Base-by-base conservation (phyloP, 345 rosid genomes). In the Dipteronia sinensis region DNA sequence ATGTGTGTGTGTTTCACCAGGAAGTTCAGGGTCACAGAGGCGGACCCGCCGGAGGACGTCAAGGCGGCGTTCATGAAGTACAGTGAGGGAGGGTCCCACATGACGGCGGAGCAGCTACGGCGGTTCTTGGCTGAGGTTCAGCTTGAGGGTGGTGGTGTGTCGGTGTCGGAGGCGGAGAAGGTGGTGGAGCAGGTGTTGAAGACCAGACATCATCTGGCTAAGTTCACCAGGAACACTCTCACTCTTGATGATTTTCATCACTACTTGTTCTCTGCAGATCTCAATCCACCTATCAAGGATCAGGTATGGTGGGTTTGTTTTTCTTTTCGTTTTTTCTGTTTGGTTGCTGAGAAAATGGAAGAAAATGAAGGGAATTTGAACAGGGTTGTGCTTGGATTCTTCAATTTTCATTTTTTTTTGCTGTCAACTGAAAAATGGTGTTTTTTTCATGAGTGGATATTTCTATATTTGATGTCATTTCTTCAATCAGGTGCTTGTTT, bases 201-300 rank as follows among this genome's bases (percentile, higher is more conserved):
- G 1, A 79, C 80, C 78, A 84, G 88, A 72, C 98, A 88, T 75
- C 93, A 88, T 76, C 80, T 89, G 76, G 80, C 91, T 1, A 90
- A 88, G 87, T 90, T 89, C 85, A 83, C 89, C 0, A 86, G 93
- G 78, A 78, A 80, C 66, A 67, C 87, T 65, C 92, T 95, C 19
- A 91, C 92, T 22, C 90, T 90, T 65, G 97, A 93, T 7, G 97
- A 89, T 77, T 91, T 93, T 77, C 86, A 88, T 62, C 86, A 82
- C 74, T 88, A 79, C 72, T 61, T 93, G 77, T 89, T 91, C 80
- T 86, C 89, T 27, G 71, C 85, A 22, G 89, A 93, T 77, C 90
- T 93, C 65, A 91, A 93, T 71, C 91, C 92, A 2, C 94, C 94
- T 17, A 85, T 90, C 40, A 61, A 15, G 59, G 67, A 87, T 69